phyloP scores from a whole-genome alignment of 2,329 filamentous ascomycete species.

The Epichloe hybrida region DNA sequence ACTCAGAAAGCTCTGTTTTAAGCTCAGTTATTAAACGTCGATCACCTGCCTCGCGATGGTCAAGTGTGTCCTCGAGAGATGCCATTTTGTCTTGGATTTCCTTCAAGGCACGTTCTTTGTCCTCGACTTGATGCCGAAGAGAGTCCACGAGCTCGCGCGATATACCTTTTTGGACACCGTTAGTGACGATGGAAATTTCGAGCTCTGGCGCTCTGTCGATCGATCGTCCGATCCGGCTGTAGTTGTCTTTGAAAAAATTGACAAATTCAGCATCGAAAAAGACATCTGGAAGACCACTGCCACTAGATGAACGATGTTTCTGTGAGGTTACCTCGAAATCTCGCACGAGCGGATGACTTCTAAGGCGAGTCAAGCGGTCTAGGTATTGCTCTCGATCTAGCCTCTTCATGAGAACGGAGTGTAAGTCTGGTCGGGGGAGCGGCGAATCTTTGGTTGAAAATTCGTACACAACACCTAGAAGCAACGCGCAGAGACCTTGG shows the following conservation, averaged over 20 bases:
- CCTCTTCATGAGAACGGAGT: constrained; percentile 61
- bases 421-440: constrained; percentile 66
- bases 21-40: constrained; percentile 48
- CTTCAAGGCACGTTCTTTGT: constrained; percentile 45
- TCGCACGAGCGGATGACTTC: constrained; percentile 64
- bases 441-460: constrained; percentile 97
- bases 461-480: constrained; percentile 84
- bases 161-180: constrained; percentile 70
- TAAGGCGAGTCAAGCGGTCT: constrained; percentile 63
- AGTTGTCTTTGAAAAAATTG: constrained; percentile 93
- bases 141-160: constrained; percentile 89
- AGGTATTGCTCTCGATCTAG: constrained; percentile 81
- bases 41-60: constrained; percentile 63
- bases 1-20: constrained; percentile 10
- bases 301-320: constrained; percentile 36
- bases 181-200: constrained; percentile 68
- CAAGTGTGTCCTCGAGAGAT: constrained; percentile 39
- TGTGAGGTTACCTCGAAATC: constrained; percentile 83
- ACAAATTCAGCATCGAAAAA: constrained; percentile 80
- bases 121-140: constrained; percentile 61
- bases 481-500: constrained; percentile 69
- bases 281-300: constrained; percentile 55
- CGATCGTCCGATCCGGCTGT: constrained; percentile 67
- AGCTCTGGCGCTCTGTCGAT: constrained; percentile 84
- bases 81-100: constrained; percentile 31